phyloP scores from a whole-genome alignment of 2,329 filamentous ascomycete genomes.

The Bipolaris oryzae region DNA sequence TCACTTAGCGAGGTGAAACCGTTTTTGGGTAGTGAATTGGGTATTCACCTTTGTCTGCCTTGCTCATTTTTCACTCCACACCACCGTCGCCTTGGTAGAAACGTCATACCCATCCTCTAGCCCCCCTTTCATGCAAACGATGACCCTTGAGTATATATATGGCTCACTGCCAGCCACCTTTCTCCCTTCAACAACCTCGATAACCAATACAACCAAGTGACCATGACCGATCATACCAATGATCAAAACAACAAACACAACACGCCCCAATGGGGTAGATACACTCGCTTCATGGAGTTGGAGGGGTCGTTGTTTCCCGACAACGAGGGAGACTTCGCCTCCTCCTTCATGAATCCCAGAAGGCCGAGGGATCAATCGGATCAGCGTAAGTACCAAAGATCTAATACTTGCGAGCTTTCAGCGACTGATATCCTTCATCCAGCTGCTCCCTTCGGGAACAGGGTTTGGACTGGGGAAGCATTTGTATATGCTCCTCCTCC shows the following conservation, averaged over 20 bases:
- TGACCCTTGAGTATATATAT: not conserved
- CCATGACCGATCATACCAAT: not conserved
- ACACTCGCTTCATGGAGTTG: not conserved
- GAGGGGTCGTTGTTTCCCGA: conserved; percentile 6
- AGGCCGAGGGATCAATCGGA: not conserved
- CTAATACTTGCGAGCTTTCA: not conserved
- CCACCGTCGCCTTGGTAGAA: not conserved
- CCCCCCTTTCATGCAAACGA: too few species aligned
- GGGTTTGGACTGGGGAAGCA: conserved; percentile 5
- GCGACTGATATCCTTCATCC: not conserved
- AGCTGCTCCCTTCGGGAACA: conserved; percentile 1
- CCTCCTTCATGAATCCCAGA: conserved; percentile 5
- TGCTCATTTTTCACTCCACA: not conserved
- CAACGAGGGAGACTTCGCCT: conserved; percentile 7
- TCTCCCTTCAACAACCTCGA: not conserved
- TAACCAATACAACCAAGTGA: not conserved
- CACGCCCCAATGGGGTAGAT: not conserved
- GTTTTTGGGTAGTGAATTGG: not conserved
- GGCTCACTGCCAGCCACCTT: not conserved
- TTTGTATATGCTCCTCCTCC: not conserved
- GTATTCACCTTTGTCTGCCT: not conserved
- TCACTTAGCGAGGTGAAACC: not conserved
- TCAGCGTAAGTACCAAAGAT: not conserved
- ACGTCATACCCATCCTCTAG: not conserved
- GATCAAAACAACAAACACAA: not conserved